A percentile compares a stretch with the other conserved stretches of the same genome.
phyloP scores from a whole-genome alignment of 305 asterid species.

The Euphrasia arctica region DNA sequence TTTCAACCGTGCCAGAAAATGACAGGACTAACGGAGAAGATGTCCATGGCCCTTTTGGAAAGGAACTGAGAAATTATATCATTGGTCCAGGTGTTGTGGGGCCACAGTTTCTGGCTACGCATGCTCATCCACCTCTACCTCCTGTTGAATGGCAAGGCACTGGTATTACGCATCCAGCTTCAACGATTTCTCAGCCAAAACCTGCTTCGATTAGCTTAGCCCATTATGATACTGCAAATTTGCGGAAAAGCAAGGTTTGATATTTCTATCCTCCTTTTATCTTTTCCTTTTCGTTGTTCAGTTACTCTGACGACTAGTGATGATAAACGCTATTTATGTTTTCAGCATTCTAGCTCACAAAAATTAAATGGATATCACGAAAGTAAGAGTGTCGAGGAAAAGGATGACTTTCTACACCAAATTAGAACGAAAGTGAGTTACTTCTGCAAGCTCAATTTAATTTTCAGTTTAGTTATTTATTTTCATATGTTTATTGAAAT shows the following conservation, averaged over 20 bases:
- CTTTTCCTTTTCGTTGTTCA: conserved; percentile 11
- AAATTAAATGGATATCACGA: conserved; percentile 38
- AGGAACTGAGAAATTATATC: conserved; percentile 34
- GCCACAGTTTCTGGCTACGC: conserved; percentile 26
- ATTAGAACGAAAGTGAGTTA: conserved; percentile 80
- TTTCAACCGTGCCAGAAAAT: conserved; percentile 41
- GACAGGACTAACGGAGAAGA: conserved; percentile 9
- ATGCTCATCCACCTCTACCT: conserved; percentile 62
- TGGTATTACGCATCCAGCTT: conserved; percentile 39
- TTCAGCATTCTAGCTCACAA: conserved; percentile 41
- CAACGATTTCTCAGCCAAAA: conserved; percentile 63
- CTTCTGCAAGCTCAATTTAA: conserved; percentile 2
- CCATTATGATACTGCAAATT: conserved; percentile 35
- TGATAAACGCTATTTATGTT: conserved; percentile 21
- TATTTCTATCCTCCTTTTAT: not conserved
- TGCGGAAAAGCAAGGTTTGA: conserved; percentile 57
- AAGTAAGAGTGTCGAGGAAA: conserved; percentile 48
- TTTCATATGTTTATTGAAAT: conserved; percentile 13
- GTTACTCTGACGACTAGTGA: conserved; percentile 1
- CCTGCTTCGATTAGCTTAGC: conserved; percentile 65
- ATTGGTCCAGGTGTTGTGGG: conserved; percentile 28
- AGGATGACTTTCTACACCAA: conserved; percentile 84
- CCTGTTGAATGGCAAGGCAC: conserved; percentile 55
- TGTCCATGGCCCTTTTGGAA: conserved; percentile 33
- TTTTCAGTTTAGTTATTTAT: not conserved